These are phyloP conservation scores for Marasmius sp. DNA, from an alignment of 1,284 basidiomycete genomes.

Conservation along the genomic window DNA sequence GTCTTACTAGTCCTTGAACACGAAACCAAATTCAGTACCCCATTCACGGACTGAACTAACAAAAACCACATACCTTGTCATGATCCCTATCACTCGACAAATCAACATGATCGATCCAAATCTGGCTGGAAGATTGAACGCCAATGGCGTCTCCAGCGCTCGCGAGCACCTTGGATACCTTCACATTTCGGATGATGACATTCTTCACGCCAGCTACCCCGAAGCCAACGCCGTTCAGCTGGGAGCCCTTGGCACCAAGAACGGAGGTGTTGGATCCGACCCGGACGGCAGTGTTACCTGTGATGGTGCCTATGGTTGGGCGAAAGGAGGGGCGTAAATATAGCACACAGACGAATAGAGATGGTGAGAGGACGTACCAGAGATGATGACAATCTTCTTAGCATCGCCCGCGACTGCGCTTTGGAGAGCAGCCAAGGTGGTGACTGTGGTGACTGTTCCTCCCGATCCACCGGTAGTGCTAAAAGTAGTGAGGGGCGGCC, in stretches of 20 bases:
- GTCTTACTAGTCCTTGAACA: conserved; percentile 18
- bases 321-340: neutral
- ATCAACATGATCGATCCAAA: conserved; percentile 49
- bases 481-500: too few relatives aligned
- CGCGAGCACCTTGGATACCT: conserved; percentile 48
- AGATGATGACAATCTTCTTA: conserved; percentile 48
- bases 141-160: conserved; percentile 42
- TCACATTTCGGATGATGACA: conserved; percentile 50
- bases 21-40: neutral
- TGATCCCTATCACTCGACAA: conserved; percentile 44
- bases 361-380: conserved; percentile 24
- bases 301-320: conserved; percentile 33
- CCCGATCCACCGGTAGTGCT: conserved; percentile 46
- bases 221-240: conserved; percentile 39
- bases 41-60: neutral
- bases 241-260: conserved; percentile 30
- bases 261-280: conserved; percentile 46
- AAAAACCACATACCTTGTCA: conserved; percentile 31
- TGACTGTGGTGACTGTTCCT: conserved; percentile 41
- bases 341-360: neutral
- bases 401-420: conserved; percentile 39
- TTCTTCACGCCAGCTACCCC: conserved; percentile 41
- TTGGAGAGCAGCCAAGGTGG: conserved; percentile 41
- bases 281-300: conserved; percentile 39
- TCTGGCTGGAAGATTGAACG: conserved; percentile 41